A percentile compares a stretch with the other conserved stretches of the same genome.
Evolutionary conservation across 306 rosid species (phyloP).

Genomic region (Amphicarpaea edgeworthii): DNA sequence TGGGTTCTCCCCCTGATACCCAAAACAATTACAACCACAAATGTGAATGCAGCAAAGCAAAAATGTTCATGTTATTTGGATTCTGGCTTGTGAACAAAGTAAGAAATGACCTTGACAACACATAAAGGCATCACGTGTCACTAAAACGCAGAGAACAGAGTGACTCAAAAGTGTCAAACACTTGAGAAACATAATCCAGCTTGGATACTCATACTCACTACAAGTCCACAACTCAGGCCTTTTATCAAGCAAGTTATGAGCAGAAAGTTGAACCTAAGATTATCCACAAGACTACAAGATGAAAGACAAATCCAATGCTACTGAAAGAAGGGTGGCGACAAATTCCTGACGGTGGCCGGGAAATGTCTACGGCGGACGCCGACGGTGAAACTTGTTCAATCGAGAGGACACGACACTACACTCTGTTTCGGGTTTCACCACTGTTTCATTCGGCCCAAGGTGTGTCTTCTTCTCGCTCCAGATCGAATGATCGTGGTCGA

Average conservation of each 20-base stretch:
- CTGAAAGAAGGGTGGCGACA: background rate
- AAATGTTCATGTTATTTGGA: background rate
- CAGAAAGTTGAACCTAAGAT: background rate
- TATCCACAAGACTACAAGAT: background rate
- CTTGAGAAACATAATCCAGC: background rate
- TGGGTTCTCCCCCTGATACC: background rate
- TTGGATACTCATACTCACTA: background rate
- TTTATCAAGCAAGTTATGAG: conserved; percentile 20
- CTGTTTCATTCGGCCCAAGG: too few species aligned
- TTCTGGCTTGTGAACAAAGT: background rate
- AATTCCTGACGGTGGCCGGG: background rate
- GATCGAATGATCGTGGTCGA: conserved; percentile 53
- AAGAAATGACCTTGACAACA: background rate
- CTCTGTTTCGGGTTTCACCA: background rate
- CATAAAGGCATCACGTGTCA: background rate
- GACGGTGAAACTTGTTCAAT: background rate
- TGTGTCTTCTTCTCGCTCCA: conserved; percentile 48
- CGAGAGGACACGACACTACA: background rate
- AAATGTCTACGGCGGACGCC: background rate
- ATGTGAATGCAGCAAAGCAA: background rate
- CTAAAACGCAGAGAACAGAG: background rate
- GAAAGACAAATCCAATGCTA: background rate
- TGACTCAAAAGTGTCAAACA: background rate
- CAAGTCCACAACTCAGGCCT: background rate
- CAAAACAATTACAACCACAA: background rate